phyloP scores from a whole-genome alignment of 2,329 filamentous ascomycete species.

The Sclerotinia spermophila region DNA sequence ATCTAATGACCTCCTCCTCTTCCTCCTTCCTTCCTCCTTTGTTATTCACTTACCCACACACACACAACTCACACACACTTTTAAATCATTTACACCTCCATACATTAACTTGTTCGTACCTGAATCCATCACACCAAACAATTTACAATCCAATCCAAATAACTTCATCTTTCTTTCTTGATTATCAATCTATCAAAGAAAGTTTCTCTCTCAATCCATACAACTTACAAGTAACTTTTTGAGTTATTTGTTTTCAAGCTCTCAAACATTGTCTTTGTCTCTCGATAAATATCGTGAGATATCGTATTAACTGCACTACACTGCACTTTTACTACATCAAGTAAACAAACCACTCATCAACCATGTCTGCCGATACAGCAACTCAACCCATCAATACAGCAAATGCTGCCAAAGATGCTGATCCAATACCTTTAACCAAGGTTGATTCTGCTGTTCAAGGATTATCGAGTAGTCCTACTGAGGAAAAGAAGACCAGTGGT shows the following conservation, averaged over 20 bases:
- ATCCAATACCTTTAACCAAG: conserved; percentile 63
- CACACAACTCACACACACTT: not conserved
- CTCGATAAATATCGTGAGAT: not conserved
- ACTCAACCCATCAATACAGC: conserved; percentile 22
- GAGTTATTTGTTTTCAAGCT: not conserved
- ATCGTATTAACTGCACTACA: not conserved
- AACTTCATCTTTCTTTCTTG: not conserved
- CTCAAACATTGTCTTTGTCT: not conserved
- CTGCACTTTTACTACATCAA: not conserved
- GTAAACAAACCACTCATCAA: not conserved
- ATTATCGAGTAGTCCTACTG: conserved; percentile 62
- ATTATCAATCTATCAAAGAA: conserved; percentile 4
- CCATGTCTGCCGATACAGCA: conserved; percentile 50
- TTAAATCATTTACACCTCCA: not conserved
- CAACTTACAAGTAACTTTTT: not conserved
- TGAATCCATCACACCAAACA: not conserved
- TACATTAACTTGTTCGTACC: not conserved
- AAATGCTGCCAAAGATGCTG: conserved; percentile 4
- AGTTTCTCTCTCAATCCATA: not conserved
- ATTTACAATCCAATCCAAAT: not conserved
- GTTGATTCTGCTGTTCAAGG: conserved; percentile 89
- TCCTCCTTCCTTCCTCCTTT: conserved; percentile 11
- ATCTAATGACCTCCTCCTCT: not conserved
- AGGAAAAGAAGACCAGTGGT: conserved; percentile 59
- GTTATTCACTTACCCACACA: not conserved